Percentiles rank a stretch among this genome's conserved stretches.
Evolutionary conservation across 495 filamentous ascomycete species (phyloP).

Genomic region (Mytilinidion resinicola): DNA sequence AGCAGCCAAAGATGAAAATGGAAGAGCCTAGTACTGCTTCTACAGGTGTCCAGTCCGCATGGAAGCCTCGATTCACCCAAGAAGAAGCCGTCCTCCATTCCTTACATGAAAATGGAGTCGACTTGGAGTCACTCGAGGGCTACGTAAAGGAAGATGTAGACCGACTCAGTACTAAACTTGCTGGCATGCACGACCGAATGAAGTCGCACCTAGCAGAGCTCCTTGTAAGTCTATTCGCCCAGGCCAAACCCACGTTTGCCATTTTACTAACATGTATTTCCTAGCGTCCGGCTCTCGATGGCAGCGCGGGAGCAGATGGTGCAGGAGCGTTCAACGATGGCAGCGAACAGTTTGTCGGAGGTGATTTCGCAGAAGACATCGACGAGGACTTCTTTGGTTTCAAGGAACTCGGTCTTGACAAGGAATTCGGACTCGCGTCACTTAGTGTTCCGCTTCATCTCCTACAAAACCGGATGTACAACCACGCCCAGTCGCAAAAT

Average conservation of each 20-base stretch:
- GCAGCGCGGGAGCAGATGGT: slow-evolving; percentile 69
- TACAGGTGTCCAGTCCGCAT: slow-evolving; percentile 34
- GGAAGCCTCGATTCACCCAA: slow-evolving; percentile 61
- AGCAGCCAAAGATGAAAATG: slow-evolving; percentile 59
- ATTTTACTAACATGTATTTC: neutral
- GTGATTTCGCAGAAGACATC: slow-evolving; percentile 95
- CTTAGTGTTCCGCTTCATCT: slow-evolving; percentile 91
- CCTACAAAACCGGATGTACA: slow-evolving; percentile 83
- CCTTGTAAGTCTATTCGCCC: slow-evolving; percentile 36
- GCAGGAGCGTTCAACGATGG: slow-evolving; percentile 89
- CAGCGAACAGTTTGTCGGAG: slow-evolving; percentile 92
- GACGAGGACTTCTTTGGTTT: slow-evolving; percentile 99
- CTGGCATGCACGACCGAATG: slow-evolving; percentile 85
- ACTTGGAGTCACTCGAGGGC: slow-evolving; percentile 72
- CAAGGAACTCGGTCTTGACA: slow-evolving; percentile 87
- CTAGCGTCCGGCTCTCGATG: slow-evolving; percentile 71
- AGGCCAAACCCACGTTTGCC: too few species aligned
- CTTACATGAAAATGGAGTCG: slow-evolving; percentile 70
- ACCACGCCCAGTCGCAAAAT: slow-evolving; percentile 68
- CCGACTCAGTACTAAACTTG: slow-evolving; percentile 73
- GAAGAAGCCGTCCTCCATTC: slow-evolving; percentile 87
- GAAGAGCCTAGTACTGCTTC: slow-evolving; percentile 45
- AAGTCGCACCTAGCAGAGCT: slow-evolving; percentile 83
- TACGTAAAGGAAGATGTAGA: slow-evolving; percentile 95
- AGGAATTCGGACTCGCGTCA: slow-evolving; percentile 76